Evolutionary conservation across 176 grass and related monocot species (phyloP), one percentile per base, ranked within the genome.

Genomic region (Lolium multiflorum): DNA sequence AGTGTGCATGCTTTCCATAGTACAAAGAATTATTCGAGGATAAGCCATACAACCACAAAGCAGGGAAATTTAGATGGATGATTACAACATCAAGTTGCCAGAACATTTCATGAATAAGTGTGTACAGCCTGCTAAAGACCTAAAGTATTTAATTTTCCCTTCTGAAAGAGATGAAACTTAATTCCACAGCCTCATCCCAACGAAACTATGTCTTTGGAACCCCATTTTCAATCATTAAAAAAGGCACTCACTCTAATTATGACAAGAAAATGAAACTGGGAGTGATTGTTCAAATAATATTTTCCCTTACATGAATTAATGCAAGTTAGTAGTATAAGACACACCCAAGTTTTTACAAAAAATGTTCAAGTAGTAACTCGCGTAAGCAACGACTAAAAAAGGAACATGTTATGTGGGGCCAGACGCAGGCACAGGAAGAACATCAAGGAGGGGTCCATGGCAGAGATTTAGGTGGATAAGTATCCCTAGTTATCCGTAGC

Each of bases 21-120:
- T 63, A 73, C 41, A 52, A 11, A 25, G 15, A 73, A 71, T 0
- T 62, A 49, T 72, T 80, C 25, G 47, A 5, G 39, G 14, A 78
- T 77, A 85, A 68, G 20, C 17, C 21, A 55, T 51, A 65, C 2
- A 3, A 55, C 22, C 70, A 80, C 18, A 57, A 57, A 60, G 73
- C 5, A 17, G 22, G 75, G 60, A 5, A 72, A 57, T 35, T 58
- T 71, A 22, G 47, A 8, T 70, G 51, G 48, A 49, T 20, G 24
- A 24, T 70, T 75, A 86, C 50, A 61, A 11, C 26, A 77, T 67
- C 24, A 31, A 46, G 50, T 68, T 38, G n/a, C 61, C 49, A 78
- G 25, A 41, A 35, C 15, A 37, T 35, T 38, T 64, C 3, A 74
- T 39, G 51, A 49, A 60, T 47, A 60, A 50, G 50, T 4, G 47